Evolutionary conservation across 2,329 filamentous ascomycete genomes (phyloP), one percentile per base, ranked within the genome.

Genomic region (Ophiostoma quercus): DNA sequence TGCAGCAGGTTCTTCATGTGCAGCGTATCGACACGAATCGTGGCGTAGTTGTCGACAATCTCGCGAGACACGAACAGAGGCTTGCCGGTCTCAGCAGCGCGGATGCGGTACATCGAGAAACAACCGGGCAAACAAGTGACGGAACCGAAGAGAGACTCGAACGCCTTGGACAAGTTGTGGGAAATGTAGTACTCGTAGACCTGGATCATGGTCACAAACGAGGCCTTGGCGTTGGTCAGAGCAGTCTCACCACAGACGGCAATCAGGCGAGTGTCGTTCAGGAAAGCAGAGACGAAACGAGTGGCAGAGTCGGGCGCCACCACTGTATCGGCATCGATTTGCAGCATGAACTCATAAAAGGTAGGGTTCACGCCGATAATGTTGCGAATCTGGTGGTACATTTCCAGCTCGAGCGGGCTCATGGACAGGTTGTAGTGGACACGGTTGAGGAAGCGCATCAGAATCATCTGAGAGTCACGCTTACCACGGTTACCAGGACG

Each of bases 111-210:
- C 95, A 99, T 99, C 76, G 91, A 93, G 86, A 98, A 99, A 87
- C 95, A 99, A 83, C 95, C 95, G 32, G 95, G 95, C 77, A 99
- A 84, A 85, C 95, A 99, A 67, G 95, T 99, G 75, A 99, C 94
- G 74, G 92, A 96, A 77, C 94, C 95, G 77, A 99, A 99, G 72
- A 99, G 87, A 72, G 93, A 97, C 79, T 99, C 95, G 77, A 99
- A 99, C 72, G 95, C 92, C 83, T 99, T 99, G 69, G 95, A 85
- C 78, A 99, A 82, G 80, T 99, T 91, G 84, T 99, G 95, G 41
- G 95, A 98, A 77, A 99, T 99, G 79, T 94, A 99, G 84, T 99
- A 99, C 80, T 99, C 95, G 82, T 99, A 99, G 74, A 99, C 95
- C 79, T 99, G 95, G 78, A 99, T 99, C 94, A 98, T 98, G 68